Conservation (phyloP, 2,329 filamentous ascomycete genomes). For the Dactylella cylindrospora region DNA sequence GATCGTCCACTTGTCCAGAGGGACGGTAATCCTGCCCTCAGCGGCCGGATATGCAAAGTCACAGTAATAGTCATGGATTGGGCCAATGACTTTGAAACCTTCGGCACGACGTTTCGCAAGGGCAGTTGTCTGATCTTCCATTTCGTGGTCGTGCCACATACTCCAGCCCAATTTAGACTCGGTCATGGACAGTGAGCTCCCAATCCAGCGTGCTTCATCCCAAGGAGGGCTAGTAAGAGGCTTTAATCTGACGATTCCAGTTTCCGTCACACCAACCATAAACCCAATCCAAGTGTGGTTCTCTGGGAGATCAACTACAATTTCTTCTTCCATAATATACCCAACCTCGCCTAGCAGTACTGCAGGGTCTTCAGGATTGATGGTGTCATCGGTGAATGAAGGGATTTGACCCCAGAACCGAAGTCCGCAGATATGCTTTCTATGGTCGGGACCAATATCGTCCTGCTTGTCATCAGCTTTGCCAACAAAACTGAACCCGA, state of each 20-base stretch:
- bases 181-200: constrained; percentile 22
- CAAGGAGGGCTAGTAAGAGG: constrained; percentile 39
- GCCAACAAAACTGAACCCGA: constrained; percentile 39
- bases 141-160: constrained; percentile 31
- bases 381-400: constrained; percentile 10
- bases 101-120: constrained; percentile 35
- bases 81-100: constrained; percentile 41
- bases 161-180: constrained; percentile 34
- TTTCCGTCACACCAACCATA: constrained; percentile 41
- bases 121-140: constrained; percentile 21
- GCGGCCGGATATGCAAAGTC: constrained; percentile 30
- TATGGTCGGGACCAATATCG: constrained; percentile 8
- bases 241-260: constrained; percentile 40
- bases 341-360: constrained; percentile 34
- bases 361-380: background rate
- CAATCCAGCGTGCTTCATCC: constrained; percentile 35
- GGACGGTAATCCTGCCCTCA: constrained; percentile 17
- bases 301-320: constrained; percentile 19
- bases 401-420: constrained; percentile 34
- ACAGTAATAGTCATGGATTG: constrained; percentile 30
- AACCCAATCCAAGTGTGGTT: constrained; percentile 35
- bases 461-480: constrained; percentile 22
- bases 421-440: constrained; percentile 37
- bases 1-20: constrained; percentile 25
- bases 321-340: constrained; percentile 33